Evolutionary conservation across 352 stramenopile genomes (phyloP), one percentile per base, ranked within the genome.

Genomic region (Globisporangium sylvaticum): DNA sequence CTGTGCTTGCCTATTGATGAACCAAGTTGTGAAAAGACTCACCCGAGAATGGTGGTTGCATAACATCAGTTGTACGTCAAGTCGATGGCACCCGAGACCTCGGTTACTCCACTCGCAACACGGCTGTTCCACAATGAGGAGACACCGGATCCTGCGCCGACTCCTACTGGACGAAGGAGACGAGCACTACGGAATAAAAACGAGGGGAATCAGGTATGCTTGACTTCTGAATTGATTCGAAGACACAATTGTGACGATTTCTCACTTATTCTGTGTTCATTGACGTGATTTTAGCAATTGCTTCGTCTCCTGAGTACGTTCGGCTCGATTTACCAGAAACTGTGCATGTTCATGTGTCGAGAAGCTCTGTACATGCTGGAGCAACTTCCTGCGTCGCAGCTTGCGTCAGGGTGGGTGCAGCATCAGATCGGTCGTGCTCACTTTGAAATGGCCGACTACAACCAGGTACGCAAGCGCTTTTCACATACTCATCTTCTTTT

Each of bases 381-480:
- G 46, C 73, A 70, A 48, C 81, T 99, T 32, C 95, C 95, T 42
- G 64, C 73, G 2, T 67, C 74, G 18, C 97, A 99, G 60, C 88
- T 86, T 37, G 77, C 86, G 42, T 98, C 94, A n/a, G 92, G 94
- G 25, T 99, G 96, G 95, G 92, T 87, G 0, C 84, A 97, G 60
- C 91, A 99, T 65, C 95, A 98, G 74, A 85, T 98, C 59, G 97
- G 94, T 4, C 79, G 89, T 34, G 90, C 93, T n/a, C 87, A 98
- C 74, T 98, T 98, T 70, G 96, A 99, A 77, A 88, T 97, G 73
- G 94, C 91, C 3, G 92, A 99, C 59, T 99, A 99, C 76, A 84
- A 82, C 7, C 56, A 76, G 73, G 80, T 87, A 32, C 32, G 56
- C 25, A 15, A 5, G 5, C 37, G 2, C 7, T n/a, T 42, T 29